These are phyloP conservation scores for Royoungia palumana DNA, from an alignment of 768 basidiomycete genomes.

Conservation along the genomic window DNA sequence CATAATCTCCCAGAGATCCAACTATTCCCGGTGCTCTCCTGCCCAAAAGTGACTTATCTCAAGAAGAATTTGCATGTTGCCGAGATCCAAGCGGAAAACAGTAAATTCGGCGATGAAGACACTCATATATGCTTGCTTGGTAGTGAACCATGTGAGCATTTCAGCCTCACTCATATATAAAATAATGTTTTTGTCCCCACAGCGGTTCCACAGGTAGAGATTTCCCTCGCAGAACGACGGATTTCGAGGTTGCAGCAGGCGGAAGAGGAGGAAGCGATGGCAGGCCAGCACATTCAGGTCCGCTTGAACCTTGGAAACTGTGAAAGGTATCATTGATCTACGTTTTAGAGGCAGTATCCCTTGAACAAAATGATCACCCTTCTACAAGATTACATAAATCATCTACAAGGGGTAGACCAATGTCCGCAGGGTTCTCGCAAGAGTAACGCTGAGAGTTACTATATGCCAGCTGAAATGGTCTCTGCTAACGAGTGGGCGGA, in stretches of 20 bases:
- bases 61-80: slow-evolving; percentile 51
- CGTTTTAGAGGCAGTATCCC: slow-evolving; percentile 24
- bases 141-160: slow-evolving; percentile 57
- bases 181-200: slow-evolving; percentile 5
- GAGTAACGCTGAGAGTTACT: slow-evolving; percentile 47
- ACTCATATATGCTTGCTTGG: slow-evolving; percentile 82
- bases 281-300: slow-evolving; percentile 15
- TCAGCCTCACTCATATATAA: background rate
- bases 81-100: slow-evolving; percentile 42
- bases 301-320: background rate
- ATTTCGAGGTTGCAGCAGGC: slow-evolving; percentile 44
- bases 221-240: slow-evolving; percentile 53
- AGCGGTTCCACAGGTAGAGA: slow-evolving; percentile 68
- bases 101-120: slow-evolving; percentile 84
- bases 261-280: slow-evolving; percentile 11
- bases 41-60: slow-evolving; percentile 82
- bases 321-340: slow-evolving; percentile 1
- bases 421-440: slow-evolving; percentile 29
- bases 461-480: slow-evolving; percentile 65
- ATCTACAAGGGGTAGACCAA: slow-evolving; percentile 47
- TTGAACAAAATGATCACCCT: slow-evolving; percentile 53
- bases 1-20: slow-evolving; percentile 56
- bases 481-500: slow-evolving; percentile 70
- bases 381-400: slow-evolving; percentile 57
- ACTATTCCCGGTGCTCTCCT: slow-evolving; percentile 67